Conservation (phyloP, 148 eudicot genomes). For the Beta vulgaris region DNA sequence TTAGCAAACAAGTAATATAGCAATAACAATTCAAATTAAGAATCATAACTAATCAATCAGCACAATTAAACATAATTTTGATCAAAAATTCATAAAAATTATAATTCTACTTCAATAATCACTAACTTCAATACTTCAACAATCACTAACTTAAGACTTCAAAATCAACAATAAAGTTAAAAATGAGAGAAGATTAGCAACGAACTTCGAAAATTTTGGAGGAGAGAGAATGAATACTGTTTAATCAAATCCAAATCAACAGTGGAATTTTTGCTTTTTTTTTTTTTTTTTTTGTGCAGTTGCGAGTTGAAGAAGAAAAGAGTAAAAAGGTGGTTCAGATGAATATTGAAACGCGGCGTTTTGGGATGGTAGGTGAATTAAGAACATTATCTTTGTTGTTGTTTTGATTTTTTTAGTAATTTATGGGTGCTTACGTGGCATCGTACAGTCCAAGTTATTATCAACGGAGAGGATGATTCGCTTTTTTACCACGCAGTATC, state of each 20-base stretch:
- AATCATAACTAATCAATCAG: too few relatives aligned
- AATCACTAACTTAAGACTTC: neutral
- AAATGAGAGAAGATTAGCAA: neutral
- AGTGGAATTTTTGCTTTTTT: neutral
- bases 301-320: neutral
- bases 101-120: neutral
- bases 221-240: neutral
- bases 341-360: neutral
- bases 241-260: slow-evolving; percentile 11
- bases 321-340: neutral
- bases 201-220: neutral
- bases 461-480: slow-evolving; percentile 24
- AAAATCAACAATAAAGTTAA: neutral
- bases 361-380: neutral
- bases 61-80: too few relatives aligned
- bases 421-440: slow-evolving; percentile 19
- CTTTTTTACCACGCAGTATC: neutral
- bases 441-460: slow-evolving; percentile 14
- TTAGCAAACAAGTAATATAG: neutral
- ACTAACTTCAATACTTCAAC: neutral
- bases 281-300: too few relatives aligned
- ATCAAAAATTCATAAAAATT: neutral
- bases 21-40: too few relatives aligned
- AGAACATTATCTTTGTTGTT: neutral
- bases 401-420: neutral